A percentile compares a stretch with the other conserved stretches of the same genome.
phyloP scores from a whole-genome alignment of 495 filamentous ascomycete genomes.

The Pseudoneurospora amorphoporcata region DNA sequence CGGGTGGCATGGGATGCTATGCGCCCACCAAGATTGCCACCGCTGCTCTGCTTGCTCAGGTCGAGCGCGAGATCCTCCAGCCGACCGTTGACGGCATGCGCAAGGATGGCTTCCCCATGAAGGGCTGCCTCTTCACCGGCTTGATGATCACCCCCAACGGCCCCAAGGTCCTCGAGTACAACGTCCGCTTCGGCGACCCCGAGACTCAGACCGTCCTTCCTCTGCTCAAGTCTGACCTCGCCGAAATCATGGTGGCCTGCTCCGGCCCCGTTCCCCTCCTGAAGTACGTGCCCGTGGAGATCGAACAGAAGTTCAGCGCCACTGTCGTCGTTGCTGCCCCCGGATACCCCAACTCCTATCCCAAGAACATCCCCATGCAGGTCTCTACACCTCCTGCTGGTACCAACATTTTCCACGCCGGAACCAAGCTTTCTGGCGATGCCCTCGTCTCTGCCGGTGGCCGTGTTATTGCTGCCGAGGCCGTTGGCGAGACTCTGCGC shows the following conservation, averaged over 20 bases:
- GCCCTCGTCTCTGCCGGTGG: constrained; percentile 71
- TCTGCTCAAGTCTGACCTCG: constrained; percentile 78
- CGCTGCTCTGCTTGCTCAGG: constrained; percentile 58
- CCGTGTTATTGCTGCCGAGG: constrained; percentile 81
- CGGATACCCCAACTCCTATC: constrained; percentile 88
- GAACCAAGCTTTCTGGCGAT: constrained; percentile 53
- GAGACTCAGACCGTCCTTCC: constrained; percentile 90
- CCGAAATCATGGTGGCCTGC: constrained; percentile 83
- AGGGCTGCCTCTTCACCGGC: constrained; percentile 86
- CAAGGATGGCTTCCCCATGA: constrained; percentile 66
- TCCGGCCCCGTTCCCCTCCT: constrained; percentile 63
- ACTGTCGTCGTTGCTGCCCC: constrained; percentile 91
- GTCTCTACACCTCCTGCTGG: constrained; percentile 29
- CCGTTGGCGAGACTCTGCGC: constrained; percentile 62
- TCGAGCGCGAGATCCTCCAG: constrained; percentile 74
- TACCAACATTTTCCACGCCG: constrained; percentile 84
- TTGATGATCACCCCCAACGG: constrained; percentile 88
- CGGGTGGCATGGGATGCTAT: constrained; percentile 97
- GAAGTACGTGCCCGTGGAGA: constrained; percentile 54
- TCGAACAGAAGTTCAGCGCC: constrained; percentile 60
- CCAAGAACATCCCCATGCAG: constrained; percentile 69
- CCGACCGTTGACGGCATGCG: constrained; percentile 87
- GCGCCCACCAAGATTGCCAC: constrained; percentile 80
- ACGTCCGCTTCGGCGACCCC: constrained; percentile 91
- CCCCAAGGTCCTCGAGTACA: constrained; percentile 87